phyloP scores from a whole-genome alignment of 2,329 filamentous ascomycete species.

The Aspergillus viridinutans region DNA sequence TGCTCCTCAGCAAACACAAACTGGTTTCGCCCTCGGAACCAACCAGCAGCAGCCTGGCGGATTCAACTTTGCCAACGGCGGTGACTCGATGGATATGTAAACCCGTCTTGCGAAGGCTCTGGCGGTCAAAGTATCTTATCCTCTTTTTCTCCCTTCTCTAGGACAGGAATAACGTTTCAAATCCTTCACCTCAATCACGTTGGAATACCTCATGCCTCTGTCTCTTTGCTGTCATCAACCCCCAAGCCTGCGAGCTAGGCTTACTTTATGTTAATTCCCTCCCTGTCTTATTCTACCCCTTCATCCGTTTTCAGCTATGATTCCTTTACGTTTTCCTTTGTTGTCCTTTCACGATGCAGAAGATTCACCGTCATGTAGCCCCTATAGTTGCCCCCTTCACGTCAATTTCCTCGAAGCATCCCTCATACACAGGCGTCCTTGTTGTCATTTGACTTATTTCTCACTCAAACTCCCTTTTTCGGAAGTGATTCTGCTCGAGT shows the following conservation, averaged over 20 bases:
- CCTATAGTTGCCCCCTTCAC: constrained; percentile 20
- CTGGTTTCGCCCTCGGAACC: constrained; percentile 65
- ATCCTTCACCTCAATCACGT: constrained; percentile 1
- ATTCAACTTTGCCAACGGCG: constrained; percentile 86
- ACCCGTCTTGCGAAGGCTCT: constrained; percentile 7
- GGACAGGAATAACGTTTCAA: neutral
- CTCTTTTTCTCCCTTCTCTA: neutral
- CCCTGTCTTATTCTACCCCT: constrained; percentile 3
- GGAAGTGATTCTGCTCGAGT: constrained; percentile 7
- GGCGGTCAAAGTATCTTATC: neutral
- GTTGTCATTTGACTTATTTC: constrained; percentile 28
- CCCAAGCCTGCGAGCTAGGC: constrained; percentile 1
- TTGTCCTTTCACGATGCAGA: constrained; percentile 38
- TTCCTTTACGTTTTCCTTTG: constrained; percentile 19
- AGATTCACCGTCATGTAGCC: constrained; percentile 48
- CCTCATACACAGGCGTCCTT: constrained; percentile 40
- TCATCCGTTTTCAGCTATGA: constrained; percentile 9
- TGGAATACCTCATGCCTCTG: neutral
- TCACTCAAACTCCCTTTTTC: constrained; percentile 10
- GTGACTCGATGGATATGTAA: constrained; percentile 73
- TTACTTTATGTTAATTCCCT: constrained; percentile 16
- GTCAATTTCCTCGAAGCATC: constrained; percentile 28
- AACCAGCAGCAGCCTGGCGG: constrained; percentile 66
- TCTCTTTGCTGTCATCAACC: neutral
- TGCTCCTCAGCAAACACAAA: constrained; percentile 66